Conservation (phyloP, 2,329 filamentous ascomycete genomes). For the Aureobasidium sp. region DNA sequence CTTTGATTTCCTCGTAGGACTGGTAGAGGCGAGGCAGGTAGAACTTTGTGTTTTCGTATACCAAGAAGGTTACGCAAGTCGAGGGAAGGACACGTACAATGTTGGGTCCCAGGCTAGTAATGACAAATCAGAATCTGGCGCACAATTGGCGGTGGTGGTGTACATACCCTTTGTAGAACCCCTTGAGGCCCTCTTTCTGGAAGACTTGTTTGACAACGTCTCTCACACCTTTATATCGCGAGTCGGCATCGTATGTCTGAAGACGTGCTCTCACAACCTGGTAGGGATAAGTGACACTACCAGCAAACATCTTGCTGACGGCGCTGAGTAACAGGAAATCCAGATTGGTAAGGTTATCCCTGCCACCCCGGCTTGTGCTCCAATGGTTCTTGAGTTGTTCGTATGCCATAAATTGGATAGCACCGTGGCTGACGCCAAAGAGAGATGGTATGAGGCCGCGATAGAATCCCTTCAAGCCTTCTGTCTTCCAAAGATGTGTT, state of each 20-base stretch:
- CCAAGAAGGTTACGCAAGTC: slow-evolving; percentile 92
- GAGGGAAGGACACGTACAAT: slow-evolving; percentile 86
- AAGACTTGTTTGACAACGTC: slow-evolving; percentile 70
- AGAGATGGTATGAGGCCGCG: slow-evolving; percentile 75
- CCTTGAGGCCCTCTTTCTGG: slow-evolving; percentile 65
- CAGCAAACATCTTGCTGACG: slow-evolving; percentile 75
- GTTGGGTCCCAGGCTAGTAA: slow-evolving; percentile 56
- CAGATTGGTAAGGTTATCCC: slow-evolving; percentile 51
- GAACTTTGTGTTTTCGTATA: slow-evolving; percentile 87
- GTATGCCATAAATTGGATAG: slow-evolving; percentile 93
- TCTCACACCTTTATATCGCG: slow-evolving; percentile 60
- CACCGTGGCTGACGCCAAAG: slow-evolving; percentile 82
- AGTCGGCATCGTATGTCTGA: slow-evolving; percentile 78
- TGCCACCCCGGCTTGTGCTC: slow-evolving; percentile 28
- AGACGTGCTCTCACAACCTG: slow-evolving; percentile 83
- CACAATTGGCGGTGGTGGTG: background rate
- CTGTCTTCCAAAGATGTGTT: slow-evolving; percentile 54
- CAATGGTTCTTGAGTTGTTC: slow-evolving; percentile 63
- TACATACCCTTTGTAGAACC: slow-evolving; percentile 74
- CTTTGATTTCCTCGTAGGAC: background rate
- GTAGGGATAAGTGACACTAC: slow-evolving; percentile 87
- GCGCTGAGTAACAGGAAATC: slow-evolving; percentile 77
- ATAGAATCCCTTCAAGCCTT: slow-evolving; percentile 77
- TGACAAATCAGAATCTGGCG: background rate
- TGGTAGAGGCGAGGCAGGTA: slow-evolving; percentile 45